Evolutionary conservation across 2,329 filamentous ascomycete species (phyloP).

Genomic region (Penicillium sp.): DNA sequence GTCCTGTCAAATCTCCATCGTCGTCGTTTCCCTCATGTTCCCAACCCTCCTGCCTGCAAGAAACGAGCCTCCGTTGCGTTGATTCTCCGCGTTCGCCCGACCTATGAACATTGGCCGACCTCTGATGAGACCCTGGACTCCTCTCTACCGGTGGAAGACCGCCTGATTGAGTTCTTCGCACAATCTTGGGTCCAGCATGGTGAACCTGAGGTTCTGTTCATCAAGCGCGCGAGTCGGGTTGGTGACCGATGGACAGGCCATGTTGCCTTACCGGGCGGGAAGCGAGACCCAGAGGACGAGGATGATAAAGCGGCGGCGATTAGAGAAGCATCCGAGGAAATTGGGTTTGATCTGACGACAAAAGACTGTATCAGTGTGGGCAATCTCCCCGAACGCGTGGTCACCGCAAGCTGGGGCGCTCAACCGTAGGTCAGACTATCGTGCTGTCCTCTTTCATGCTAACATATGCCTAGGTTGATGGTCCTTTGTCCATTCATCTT

Average conservation of each 20-base stretch:
- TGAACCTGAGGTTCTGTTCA: conserved; percentile 68
- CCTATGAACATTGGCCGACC: conserved; percentile 54
- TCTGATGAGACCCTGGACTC: conserved; percentile 19
- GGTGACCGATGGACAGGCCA: conserved; percentile 70
- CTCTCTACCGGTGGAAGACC: conserved; percentile 34
- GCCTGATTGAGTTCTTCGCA: conserved; percentile 59
- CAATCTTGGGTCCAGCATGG: conserved; percentile 65
- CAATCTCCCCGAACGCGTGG: conserved; percentile 64
- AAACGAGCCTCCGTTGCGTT: conserved; percentile 66
- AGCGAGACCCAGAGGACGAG: conserved; percentile 62
- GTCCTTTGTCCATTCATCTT: conserved; percentile 69
- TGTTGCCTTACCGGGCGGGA: conserved; percentile 66
- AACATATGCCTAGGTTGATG: conserved; percentile 54
- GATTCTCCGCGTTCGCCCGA: conserved; percentile 61
- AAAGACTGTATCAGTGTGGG: conserved; percentile 52
- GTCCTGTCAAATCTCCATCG: conserved; percentile 34
- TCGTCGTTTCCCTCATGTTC: conserved; percentile 43
- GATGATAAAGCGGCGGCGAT: conserved; percentile 63
- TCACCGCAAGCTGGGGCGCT: conserved; percentile 66
- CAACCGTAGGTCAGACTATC: conserved; percentile 46
- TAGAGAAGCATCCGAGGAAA: conserved; percentile 65
- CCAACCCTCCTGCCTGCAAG: conserved; percentile 49
- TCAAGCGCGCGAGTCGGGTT: conserved; percentile 63
- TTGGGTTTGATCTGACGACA: conserved; percentile 59
- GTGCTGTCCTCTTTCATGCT: conserved; percentile 4